phyloP scores from a whole-genome alignment of 768 basidiomycete genomes.

The Nidularia sp. region DNA sequence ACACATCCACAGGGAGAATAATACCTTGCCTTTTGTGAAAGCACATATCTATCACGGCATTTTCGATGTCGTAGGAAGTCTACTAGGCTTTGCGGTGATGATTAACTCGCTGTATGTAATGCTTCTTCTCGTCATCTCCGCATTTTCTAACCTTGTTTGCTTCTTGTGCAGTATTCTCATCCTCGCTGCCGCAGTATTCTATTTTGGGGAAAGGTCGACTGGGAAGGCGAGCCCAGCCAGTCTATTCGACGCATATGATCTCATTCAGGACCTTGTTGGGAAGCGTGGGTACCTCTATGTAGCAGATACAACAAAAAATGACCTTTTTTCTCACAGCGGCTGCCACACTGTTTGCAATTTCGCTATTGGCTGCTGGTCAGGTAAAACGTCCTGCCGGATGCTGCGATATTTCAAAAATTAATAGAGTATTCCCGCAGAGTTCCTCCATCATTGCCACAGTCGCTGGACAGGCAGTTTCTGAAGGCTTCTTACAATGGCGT shows the following conservation, averaged over 20 bases:
- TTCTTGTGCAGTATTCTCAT: slow-evolving; percentile 62
- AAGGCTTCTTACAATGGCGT: slow-evolving; percentile 87
- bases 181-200: slow-evolving; percentile 80
- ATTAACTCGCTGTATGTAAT: slow-evolving; percentile 75
- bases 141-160: slow-evolving; percentile 1
- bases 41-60: slow-evolving; percentile 65
- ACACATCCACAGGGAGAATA: slow-evolving; percentile 57
- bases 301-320: no score
- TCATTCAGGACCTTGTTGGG: slow-evolving; percentile 68
- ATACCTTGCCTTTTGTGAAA: slow-evolving; percentile 46
- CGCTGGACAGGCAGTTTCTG: slow-evolving; percentile 85
- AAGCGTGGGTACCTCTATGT: slow-evolving; percentile 37
- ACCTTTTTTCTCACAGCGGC: no score
- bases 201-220: slow-evolving; percentile 30
- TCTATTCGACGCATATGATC: slow-evolving; percentile 78
- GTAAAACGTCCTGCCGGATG: no score
- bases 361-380: slow-evolving; percentile 82
- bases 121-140: neutral
- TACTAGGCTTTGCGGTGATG: slow-evolving; percentile 82
- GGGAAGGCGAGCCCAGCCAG: slow-evolving; percentile 48
- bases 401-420: no score
- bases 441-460: slow-evolving; percentile 88
- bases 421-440: no score
- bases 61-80: slow-evolving; percentile 60
- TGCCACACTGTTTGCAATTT: slow-evolving; percentile 85